These are phyloP conservation scores for Stachybotrys elegans DNA, from an alignment of 2,329 filamentous ascomycete genomes.

Conservation along the genomic window DNA sequence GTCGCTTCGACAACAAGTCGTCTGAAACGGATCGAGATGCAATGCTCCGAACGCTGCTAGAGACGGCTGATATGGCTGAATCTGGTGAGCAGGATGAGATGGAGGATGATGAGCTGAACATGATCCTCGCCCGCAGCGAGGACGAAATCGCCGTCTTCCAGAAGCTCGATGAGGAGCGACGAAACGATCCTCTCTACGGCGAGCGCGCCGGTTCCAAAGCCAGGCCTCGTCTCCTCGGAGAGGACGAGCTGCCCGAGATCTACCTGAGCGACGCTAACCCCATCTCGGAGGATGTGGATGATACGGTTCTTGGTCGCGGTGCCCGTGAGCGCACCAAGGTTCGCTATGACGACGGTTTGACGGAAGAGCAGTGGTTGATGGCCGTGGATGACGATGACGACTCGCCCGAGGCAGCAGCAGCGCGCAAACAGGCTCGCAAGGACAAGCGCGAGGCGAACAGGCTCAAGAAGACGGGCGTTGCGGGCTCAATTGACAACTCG, in stretches of 20 bases:
- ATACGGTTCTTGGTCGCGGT: conserved; percentile 74
- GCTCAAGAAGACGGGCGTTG: conserved; percentile 47
- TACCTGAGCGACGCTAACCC: conserved; percentile 85
- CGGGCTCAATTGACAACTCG: conserved; percentile 54
- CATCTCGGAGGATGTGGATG: conserved; percentile 72
- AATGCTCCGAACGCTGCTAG: conserved; percentile 87
- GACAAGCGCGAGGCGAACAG: conserved; percentile 76
- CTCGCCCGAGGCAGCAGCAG: conserved; percentile 85
- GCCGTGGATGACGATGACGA: conserved; percentile 97
- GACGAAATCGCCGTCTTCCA: conserved; percentile 75
- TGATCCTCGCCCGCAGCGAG: conserved; percentile 86
- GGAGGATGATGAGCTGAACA: conserved; percentile 95
- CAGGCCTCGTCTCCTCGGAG: conserved; percentile 75
- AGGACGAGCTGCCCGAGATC: conserved; percentile 87
- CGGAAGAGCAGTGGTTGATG: conserved; percentile 98
- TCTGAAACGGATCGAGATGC: conserved; percentile 98
- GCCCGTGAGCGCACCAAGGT: conserved; percentile 92
- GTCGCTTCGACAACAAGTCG: conserved; percentile 99
- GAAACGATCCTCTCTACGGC: conserved; percentile 65
- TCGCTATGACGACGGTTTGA: conserved; percentile 93
- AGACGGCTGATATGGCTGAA: conserved; percentile 70
- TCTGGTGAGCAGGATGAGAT: conserved; percentile 84
- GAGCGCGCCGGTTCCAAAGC: conserved; percentile 55
- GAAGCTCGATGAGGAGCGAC: conserved; percentile 72
- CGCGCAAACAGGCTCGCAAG: conserved; percentile 80